Evolutionary conservation across 768 basidiomycete genomes (phyloP), one percentile per base, ranked within the genome.

Genomic region (Kwoniella sp.): DNA sequence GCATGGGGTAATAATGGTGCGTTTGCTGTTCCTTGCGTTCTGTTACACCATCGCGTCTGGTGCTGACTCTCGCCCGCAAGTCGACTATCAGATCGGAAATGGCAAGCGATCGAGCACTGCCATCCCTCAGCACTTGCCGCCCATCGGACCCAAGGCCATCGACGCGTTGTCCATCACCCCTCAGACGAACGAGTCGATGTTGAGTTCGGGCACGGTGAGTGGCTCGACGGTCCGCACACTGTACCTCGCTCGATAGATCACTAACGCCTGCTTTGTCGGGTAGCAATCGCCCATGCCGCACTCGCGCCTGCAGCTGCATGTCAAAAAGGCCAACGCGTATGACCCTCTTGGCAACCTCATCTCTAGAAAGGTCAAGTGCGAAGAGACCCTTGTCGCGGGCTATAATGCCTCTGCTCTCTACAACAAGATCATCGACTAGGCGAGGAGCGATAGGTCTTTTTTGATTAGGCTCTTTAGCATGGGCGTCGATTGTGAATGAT

Each of bases 71-170:
- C 31, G 10, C 19, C 12, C 33, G 9, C 28, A 31, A 70, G 67
- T 53, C 34, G 64, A 71, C 33, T 72, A 67, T 37, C 72, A 77
- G 62, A 67, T 77, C 22, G 77, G 77, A 0, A 77, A 74, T 22
- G 75, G 75, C 11, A 76, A 75, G 34, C 60, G 76, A 10, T 73
- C 73, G 14, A 76, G 75, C 50, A 60, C 75, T 8, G 67, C 76
- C 6, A 65, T 75, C 10, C 77, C 77, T 1, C 76, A 77, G 50
- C 75, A 78, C 49, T 64, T 78, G 11, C 69, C 71, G 8, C 66
- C 73, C 1, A 60, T 77, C 1, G 52, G 43, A 15, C 45, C 31
- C 3, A 56, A 43, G 49, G 61, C 45, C 9, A 59, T 46, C 19
- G 59, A 43, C 8, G 38, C 50, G 19, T n/a, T 36, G 28, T 28